Evolutionary conservation across 163 green algal genomes (phyloP).

Genomic region (Coccomyxa subellipsoidea): DNA sequence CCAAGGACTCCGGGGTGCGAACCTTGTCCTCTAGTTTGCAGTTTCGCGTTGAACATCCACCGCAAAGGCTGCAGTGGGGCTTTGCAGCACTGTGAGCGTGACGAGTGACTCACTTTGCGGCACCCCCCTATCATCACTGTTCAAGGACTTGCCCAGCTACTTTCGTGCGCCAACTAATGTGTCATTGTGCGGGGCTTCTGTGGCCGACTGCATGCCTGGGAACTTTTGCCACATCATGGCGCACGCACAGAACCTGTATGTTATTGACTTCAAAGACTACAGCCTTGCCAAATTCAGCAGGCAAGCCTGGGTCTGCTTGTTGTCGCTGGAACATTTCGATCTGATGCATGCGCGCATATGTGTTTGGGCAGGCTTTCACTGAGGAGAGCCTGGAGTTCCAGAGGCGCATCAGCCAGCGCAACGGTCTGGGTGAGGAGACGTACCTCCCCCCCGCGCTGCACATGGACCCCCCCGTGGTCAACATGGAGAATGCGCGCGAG

Average conservation of each 20-base stretch:
- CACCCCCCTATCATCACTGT: no score
- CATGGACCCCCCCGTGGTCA: constrained; percentile 20
- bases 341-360: not conserved
- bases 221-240: no score
- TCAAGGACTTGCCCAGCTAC: not conserved
- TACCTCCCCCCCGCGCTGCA: constrained; percentile 41
- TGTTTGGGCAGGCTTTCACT: constrained; percentile 34
- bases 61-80: not conserved
- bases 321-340: no score
- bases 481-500: constrained; percentile 59
- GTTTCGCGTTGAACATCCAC: not conserved
- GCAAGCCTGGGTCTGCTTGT: no score
- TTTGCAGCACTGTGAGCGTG: no score
- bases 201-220: no score
- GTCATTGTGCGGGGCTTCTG: no score
- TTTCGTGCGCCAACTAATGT: not conserved
- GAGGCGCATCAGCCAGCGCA: constrained; percentile 42
- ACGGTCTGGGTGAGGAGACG: constrained; percentile 36
- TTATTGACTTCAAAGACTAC: no score
- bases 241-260: no score
- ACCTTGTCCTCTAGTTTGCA: not conserved
- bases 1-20: constrained; percentile 25
- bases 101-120: no score
- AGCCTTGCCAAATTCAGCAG: no score
- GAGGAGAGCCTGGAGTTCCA: constrained; percentile 55